Percentiles rank a stretch among this genome's conserved stretches.
Evolutionary conservation across 2,329 filamentous ascomycete genomes (phyloP).

Genomic region (Colletotrichum endophyticum): DNA sequence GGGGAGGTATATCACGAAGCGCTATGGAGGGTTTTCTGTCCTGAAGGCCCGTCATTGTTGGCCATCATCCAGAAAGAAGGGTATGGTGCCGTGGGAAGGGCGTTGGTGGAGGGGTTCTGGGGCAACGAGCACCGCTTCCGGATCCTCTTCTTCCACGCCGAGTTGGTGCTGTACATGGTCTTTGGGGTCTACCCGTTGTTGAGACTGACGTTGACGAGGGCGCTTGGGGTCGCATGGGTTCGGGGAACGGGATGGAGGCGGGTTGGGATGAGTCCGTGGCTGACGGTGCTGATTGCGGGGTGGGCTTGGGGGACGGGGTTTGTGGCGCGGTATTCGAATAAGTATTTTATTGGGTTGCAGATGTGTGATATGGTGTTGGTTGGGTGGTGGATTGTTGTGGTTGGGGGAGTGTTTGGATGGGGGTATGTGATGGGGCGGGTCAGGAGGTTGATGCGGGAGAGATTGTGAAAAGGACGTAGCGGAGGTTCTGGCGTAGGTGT

Average conservation of each 20-base stretch:
- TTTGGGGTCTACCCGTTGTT: neutral
- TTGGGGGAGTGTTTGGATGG: neutral
- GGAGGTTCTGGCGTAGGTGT: neutral
- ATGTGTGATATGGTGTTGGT: constrained; percentile 39
- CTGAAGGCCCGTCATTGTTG: neutral
- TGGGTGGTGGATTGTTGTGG: constrained; percentile 18
- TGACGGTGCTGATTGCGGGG: constrained; percentile 4
- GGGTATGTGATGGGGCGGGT: too few relatives aligned
- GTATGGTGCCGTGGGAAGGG: rapidly evolving
- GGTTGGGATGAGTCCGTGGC: neutral
- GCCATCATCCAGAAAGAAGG: rapidly evolving
- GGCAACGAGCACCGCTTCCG: rapidly evolving
- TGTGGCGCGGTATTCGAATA: constrained; percentile 37
- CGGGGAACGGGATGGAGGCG: neutral
- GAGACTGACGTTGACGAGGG: neutral
- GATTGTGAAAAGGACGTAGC: neutral
- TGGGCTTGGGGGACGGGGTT: constrained; percentile 24
- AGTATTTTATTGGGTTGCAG: constrained; percentile 42
- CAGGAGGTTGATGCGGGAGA: neutral
- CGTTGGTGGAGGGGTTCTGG: neutral
- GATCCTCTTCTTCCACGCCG: neutral
- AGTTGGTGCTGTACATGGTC: neutral
- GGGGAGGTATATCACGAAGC: neutral
- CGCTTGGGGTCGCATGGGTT: neutral
- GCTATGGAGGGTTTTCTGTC: neutral